A percentile compares a stretch with the other conserved stretches of the same genome.
Evolutionary conservation across 164 flowering plant genomes (phyloP).

Genomic region (Chloranthus sessilifolius): DNA sequence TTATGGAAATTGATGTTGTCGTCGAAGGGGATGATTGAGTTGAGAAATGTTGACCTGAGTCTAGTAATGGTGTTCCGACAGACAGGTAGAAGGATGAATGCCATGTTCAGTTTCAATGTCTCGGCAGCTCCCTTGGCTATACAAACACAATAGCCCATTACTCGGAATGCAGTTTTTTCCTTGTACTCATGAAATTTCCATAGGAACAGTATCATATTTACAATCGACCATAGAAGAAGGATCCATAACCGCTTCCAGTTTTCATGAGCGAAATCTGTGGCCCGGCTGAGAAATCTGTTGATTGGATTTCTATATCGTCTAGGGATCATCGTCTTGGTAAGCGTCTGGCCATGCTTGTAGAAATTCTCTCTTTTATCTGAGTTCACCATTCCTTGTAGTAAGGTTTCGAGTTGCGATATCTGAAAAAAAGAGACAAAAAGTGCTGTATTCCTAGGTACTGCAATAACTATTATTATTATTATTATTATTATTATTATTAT

Average conservation of each 20-base stretch:
- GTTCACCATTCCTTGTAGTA: slow-evolving; percentile 59
- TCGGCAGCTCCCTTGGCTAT: slow-evolving; percentile 89
- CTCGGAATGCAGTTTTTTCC: slow-evolving; percentile 23
- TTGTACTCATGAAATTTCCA: slow-evolving; percentile 51
- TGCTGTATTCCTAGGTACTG: not conserved
- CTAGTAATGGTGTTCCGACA: slow-evolving; percentile 76
- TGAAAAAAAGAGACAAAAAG: slow-evolving; percentile 18
- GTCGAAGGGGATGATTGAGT: slow-evolving; percentile 63
- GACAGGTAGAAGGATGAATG: slow-evolving; percentile 80
- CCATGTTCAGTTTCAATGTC: slow-evolving; percentile 84
- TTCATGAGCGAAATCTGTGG: slow-evolving; percentile 41
- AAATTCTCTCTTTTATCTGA: slow-evolving; percentile 26
- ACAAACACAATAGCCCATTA: slow-evolving; percentile 79
- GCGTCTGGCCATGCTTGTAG: slow-evolving; percentile 26
- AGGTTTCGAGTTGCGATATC: slow-evolving; percentile 90
- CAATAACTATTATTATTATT: not conserved
- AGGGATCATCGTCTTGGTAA: slow-evolving; percentile 85
- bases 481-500: no score
- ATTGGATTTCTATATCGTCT: slow-evolving; percentile 54
- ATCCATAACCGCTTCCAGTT: slow-evolving; percentile 83
- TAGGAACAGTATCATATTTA: slow-evolving; percentile 43
- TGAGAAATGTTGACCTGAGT: slow-evolving; percentile 66
- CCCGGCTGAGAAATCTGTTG: slow-evolving; percentile 28
- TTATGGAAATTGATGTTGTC: slow-evolving; percentile 95
- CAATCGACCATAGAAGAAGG: slow-evolving; percentile 38